Evolutionary conservation across 176 grass and related monocot species (phyloP), one percentile per base, ranked within the genome.

Genomic region (Aegilops speltoides): DNA sequence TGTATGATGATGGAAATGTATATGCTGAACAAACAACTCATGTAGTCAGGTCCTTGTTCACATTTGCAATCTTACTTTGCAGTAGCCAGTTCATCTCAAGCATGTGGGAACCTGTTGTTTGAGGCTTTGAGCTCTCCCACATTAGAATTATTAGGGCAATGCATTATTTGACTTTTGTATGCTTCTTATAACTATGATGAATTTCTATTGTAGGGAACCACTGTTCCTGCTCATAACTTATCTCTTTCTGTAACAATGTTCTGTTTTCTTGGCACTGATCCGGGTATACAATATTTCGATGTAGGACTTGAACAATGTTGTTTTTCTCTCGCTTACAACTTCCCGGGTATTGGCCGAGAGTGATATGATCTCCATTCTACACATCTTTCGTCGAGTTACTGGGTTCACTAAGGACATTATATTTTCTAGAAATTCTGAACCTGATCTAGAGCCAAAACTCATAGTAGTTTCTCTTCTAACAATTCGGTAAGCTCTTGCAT

Each of bases 401-500:
- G 90, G 86, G 40, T 98, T 92, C 82, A 80, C 62, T n/a, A 78
- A 91, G 66, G 86, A 95, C 82, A 79, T 98, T 85, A 89, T 98
- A 86, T 90, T 93, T 92, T 96, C 90, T 38, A 89, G 37, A 82
- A 91, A 91, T 82, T 87, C 82, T 68, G 93, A 98, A 83, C 88
- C 93, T 86, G 81, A 89, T 88, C 70, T 98, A 83, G 93, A 98
- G 70, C 92, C 93, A 80, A 98, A 92, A 63, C 85, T 96, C 70
- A 85, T 90, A 82, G 87, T 94, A 79, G 87, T 95, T 61, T 94
- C 91, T 73, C 88, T 96, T 78, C 79, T 98, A 36, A 88, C 89
- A 90, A 81, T 91, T 56, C 84, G 93, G 96, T 98, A 96, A 94
- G 91, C 79, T 64, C 65, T 73, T 68, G 17, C 24, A 87, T 14